Evolutionary conservation across 2,329 filamentous ascomycete species (phyloP).

Genomic region (Fusarium sterilihyphosum): DNA sequence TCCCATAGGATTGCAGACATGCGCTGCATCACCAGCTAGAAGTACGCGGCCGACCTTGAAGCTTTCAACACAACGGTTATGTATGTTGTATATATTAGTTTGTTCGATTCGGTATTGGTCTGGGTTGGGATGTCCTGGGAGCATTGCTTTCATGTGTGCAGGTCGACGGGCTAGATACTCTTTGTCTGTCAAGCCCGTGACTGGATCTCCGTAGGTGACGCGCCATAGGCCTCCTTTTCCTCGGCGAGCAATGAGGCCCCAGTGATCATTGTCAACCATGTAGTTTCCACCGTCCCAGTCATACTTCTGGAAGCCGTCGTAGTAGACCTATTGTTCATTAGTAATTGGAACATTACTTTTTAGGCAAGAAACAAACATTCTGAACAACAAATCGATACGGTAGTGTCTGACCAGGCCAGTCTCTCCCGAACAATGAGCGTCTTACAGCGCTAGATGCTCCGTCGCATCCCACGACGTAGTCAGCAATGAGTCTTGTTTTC

Average conservation of each 20-base stretch:
- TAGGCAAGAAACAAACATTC: not conserved
- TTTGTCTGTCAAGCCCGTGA: not conserved
- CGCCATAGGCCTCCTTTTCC: not conserved
- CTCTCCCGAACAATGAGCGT: not conserved
- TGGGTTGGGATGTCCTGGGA: not conserved
- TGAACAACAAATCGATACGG: constrained; percentile 3
- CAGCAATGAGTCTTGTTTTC: not conserved
- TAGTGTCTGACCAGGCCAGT: not conserved
- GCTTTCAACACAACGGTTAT: not conserved
- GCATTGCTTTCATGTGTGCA: constrained; percentile 2
- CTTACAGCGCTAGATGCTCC: not conserved
- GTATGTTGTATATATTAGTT: not conserved
- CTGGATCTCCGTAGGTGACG: not conserved
- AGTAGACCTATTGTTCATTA: not conserved
- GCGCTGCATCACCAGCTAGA: not conserved
- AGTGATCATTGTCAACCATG: not conserved
- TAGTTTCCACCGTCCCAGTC: constrained; percentile 1
- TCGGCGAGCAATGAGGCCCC: not conserved
- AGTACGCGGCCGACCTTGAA: not conserved
- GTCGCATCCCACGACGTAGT: constrained; percentile 6
- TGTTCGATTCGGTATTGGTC: not conserved
- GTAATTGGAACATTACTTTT: rapidly evolving
- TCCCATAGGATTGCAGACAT: constrained; percentile 4
- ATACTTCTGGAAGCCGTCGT: constrained; percentile 2
- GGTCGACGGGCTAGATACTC: not conserved